Evolutionary conservation across 2,329 filamentous ascomycete genomes (phyloP).

Genomic region (Rhynchosporium agropyri): DNA sequence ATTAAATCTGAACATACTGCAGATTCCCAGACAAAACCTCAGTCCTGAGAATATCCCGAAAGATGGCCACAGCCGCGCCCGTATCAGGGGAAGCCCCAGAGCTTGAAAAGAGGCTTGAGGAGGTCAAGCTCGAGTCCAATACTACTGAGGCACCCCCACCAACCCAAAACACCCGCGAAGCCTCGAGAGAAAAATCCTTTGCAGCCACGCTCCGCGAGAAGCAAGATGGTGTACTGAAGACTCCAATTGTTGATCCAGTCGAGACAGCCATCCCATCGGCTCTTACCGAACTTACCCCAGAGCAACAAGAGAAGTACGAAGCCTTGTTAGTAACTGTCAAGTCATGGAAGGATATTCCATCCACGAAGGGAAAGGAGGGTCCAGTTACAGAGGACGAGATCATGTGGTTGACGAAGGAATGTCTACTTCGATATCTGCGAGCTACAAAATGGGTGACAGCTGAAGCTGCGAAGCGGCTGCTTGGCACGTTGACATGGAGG

Average conservation of each 20-base stretch:
- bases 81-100: conserved; percentile 12
- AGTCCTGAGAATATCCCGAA: not conserved
- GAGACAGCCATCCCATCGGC: conserved; percentile 46
- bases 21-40: not conserved
- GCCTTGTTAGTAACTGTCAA: conserved; percentile 71
- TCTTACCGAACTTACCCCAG: conserved; percentile 65
- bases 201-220: conserved; percentile 34
- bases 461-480: conserved; percentile 77
- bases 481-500: conserved; percentile 82
- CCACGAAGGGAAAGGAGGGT: conserved; percentile 58
- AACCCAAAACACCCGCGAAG: not conserved
- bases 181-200: conserved; percentile 24
- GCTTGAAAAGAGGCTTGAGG: conserved; percentile 24
- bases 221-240: conserved; percentile 47
- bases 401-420: conserved; percentile 90
- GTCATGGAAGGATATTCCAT: conserved; percentile 70
- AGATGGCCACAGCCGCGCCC: conserved; percentile 27
- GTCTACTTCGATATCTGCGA: conserved; percentile 87
- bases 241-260: conserved; percentile 39
- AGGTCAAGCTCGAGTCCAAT: conserved; percentile 28
- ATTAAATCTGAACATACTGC: not conserved
- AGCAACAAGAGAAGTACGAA: conserved; percentile 82
- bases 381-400: conserved; percentile 78
- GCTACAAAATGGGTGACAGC: conserved; percentile 87
- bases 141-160: not conserved